phyloP scores from a whole-genome alignment of 176 grass and related monocot genomes.

The Oryza meyeriana region DNA sequence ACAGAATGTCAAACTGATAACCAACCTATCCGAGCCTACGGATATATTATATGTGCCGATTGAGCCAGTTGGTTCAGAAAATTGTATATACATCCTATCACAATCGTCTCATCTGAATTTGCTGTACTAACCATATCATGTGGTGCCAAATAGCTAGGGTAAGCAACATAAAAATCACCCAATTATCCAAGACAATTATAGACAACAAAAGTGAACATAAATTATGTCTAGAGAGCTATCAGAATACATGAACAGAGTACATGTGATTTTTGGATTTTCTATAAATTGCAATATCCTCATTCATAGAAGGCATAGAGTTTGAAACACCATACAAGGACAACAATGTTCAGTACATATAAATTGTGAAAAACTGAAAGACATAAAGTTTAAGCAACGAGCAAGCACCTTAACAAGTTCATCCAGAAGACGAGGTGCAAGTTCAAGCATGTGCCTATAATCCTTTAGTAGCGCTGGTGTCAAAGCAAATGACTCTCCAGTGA shows the following conservation, averaged over 20 bases:
- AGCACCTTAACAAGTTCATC: conserved; percentile 92
- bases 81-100: neutral
- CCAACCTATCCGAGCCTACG: neutral
- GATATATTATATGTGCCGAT: neutral
- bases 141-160: neutral
- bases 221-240: neutral
- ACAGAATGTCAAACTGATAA: neutral
- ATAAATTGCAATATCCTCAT: neutral
- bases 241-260: neutral
- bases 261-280: neutral
- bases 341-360: neutral
- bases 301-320: neutral
- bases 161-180: neutral
- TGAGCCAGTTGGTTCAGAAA: neutral
- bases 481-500: conserved; percentile 66
- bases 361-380: neutral
- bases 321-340: neutral
- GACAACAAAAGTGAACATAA: neutral
- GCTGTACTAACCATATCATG: neutral
- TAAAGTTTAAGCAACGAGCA: conserved; percentile 16
- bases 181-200: neutral
- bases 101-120: neutral
- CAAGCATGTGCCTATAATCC: conserved; percentile 95
- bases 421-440: conserved; percentile 96
- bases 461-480: conserved; percentile 67